Base-by-base conservation (phyloP, 2,329 filamentous ascomycete genomes). In the Periconia macrospinosa region DNA sequence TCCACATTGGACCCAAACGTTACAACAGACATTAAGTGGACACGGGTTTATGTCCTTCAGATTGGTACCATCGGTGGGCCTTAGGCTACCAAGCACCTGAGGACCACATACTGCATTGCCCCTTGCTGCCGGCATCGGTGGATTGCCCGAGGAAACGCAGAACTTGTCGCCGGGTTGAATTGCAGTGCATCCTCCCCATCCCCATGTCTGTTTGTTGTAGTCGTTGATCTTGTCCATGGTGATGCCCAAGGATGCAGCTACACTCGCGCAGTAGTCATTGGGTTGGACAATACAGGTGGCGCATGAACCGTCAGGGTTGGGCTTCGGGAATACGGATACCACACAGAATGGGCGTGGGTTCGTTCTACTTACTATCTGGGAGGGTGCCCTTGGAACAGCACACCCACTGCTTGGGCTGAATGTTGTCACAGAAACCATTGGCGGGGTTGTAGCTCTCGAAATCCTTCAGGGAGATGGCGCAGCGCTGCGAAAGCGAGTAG, bases 81-180 rank as follows among this genome's bases (percentile, higher is more conserved):
- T 45, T 11, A 58, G 45, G 0, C 78, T 79, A 0, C 76, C 76
- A 6, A 70, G 69, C 1, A 75, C 47, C 27, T 45, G 13, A 1
- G 80, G 81, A 0, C 81, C 81, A 59, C 81, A 81, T 0, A 73
- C 56, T 13, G 75, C 75, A 45, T 75, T 72, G 1, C 51, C 42
- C 17, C 77, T 56, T 1, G 66, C 51, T 11, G 53, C 51, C 14
- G 60, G 58, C 47, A 63, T 52, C 10, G 58, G 61, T 6, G 56
- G 47, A 1, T 3, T 41, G 2, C 57, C 57, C 3, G 9, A 50
- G 47, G 49, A 50, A 0, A 63, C 14, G 23, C 58, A 63, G 23
- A 61, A 53, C 2, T 41, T 27, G 10, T 30, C 35, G 23, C 42
- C 48, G 6, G 35, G n/a, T 6, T 47, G 48, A 6, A 59, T 30